These are phyloP conservation scores for Salicornia ramosissima DNA, from an alignment of 148 eudicot species.

Conservation along the genomic window DNA sequence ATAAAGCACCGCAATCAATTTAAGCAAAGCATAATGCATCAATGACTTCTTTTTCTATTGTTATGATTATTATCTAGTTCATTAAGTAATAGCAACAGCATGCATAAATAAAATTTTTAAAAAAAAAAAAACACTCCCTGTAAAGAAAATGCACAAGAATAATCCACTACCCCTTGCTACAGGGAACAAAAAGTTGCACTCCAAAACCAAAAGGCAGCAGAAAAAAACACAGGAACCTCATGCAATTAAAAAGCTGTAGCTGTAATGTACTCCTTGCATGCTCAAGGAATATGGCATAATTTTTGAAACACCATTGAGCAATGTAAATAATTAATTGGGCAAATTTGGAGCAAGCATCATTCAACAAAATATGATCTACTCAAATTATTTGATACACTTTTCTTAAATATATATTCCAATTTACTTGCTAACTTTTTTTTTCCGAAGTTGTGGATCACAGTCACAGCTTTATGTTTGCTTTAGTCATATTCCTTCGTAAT, in stretches of 20 bases:
- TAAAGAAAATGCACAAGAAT: neutral
- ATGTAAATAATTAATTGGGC: too few relatives aligned
- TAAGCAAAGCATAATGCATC: neutral
- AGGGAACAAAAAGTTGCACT: neutral
- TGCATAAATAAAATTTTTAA: neutral
- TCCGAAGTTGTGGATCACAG: too few relatives aligned
- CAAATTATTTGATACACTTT: too few relatives aligned
- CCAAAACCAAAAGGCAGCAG: neutral
- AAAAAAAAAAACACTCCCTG: too few relatives aligned
- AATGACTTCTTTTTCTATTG: neutral
- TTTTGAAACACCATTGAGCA: too few relatives aligned
- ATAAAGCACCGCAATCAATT: constrained; percentile 5
- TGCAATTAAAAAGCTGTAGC: neutral
- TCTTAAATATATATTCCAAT: too few relatives aligned
- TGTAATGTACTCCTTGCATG: neutral
- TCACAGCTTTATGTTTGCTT: too few relatives aligned
- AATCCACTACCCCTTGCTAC: neutral
- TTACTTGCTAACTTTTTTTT: too few relatives aligned
- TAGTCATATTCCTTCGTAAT: too few relatives aligned
- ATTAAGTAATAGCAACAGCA: neutral
- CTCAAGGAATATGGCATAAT: constrained; percentile 7
- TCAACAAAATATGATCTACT: too few relatives aligned
- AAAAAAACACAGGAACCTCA: neutral
- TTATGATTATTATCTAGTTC: neutral
- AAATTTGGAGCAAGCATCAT: too few relatives aligned